Conservation (phyloP, 2,329 filamentous ascomycete species). For the Tolypocladium pustulatum region DNA sequence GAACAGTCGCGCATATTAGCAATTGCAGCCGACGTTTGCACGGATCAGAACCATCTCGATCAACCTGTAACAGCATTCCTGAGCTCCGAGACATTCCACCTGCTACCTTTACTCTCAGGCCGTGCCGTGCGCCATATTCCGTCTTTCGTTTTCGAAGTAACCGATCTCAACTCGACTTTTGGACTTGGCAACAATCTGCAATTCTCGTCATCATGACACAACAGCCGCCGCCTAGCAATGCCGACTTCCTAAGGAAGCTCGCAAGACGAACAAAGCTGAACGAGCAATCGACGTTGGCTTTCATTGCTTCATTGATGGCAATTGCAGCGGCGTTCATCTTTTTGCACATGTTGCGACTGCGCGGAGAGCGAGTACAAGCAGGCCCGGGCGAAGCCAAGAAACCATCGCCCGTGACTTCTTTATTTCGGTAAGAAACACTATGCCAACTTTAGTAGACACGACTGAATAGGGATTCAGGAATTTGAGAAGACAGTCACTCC, state of each 20-base stretch:
- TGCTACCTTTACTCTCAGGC: not conserved
- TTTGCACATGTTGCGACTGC: conserved; percentile 3
- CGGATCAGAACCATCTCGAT: not conserved
- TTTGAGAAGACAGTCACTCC: conserved; percentile 15
- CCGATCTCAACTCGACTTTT: not conserved
- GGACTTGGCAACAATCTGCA: too few species aligned
- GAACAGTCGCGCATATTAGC: not conserved
- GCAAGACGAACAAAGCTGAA: not conserved
- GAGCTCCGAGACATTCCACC: not conserved
- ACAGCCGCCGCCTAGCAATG: not conserved
- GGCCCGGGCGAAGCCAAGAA: not conserved
- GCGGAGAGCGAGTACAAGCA: not conserved
- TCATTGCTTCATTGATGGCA: conserved; percentile 2
- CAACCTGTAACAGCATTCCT: not conserved
- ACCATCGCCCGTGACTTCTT: not conserved
- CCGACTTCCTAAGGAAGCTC: not conserved
- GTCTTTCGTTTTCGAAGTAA: not conserved
- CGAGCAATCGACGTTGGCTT: conserved; percentile 2
- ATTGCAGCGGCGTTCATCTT: conserved; percentile 2
- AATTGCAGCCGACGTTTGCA: not conserved
- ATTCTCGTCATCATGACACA: not conserved
- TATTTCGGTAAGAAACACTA: conserved; percentile 2
- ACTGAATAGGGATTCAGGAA: conserved; percentile 9
- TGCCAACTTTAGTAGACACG: not conserved
- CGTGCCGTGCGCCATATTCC: not conserved